Percentiles rank a stretch among this genome's conserved stretches.
Evolutionary conservation across 139 green algal species (phyloP).

Genomic region (Coelastrella sp.): DNA sequence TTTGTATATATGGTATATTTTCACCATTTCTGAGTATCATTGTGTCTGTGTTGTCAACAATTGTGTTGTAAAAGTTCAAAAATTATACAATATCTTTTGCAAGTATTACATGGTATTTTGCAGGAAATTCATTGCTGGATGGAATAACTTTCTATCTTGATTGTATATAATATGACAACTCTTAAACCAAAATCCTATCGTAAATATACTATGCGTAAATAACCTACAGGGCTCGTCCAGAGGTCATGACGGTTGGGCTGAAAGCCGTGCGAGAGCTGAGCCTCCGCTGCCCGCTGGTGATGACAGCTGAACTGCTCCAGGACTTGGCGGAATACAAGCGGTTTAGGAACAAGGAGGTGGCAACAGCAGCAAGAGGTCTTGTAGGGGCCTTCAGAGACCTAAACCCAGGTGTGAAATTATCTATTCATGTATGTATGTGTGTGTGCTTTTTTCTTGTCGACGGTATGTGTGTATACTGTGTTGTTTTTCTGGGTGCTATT

Average conservation of each 20-base stretch:
- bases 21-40: background rate
- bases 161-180: no score
- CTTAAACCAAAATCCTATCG: no score
- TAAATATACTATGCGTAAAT: background rate
- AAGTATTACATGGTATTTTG: no score
- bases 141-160: no score
- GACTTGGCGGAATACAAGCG: slow-evolving; percentile 92
- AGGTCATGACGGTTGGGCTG: slow-evolving; percentile 90
- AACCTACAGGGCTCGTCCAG: slow-evolving; percentile 61
- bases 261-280: slow-evolving; percentile 95
- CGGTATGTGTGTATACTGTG: background rate
- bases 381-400: slow-evolving; percentile 93
- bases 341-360: slow-evolving; percentile 90
- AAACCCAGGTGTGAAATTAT: slow-evolving; percentile 66
- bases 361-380: slow-evolving; percentile 80
- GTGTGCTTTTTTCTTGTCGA: background rate
- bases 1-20: background rate
- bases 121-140: no score
- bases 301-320: slow-evolving; percentile 90
- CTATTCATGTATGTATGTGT: background rate
- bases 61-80: no score
- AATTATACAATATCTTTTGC: no score
- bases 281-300: slow-evolving; percentile 86
- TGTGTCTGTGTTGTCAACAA: background rate
- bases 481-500: background rate